Conservation (phyloP, 1,284 basidiomycete species). For the Omphalotus olearius region DNA sequence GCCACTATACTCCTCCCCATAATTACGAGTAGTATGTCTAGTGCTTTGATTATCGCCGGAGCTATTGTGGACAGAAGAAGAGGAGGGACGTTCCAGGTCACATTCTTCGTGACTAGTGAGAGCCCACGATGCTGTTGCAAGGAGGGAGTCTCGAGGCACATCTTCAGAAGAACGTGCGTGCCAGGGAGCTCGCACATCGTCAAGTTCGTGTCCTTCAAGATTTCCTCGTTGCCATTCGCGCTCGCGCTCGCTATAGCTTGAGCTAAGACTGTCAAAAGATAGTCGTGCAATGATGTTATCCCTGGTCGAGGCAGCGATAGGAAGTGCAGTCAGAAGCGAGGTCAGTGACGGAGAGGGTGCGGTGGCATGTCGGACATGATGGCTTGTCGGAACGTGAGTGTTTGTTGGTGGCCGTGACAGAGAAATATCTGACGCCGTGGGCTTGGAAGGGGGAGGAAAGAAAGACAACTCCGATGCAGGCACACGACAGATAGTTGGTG, state of each 20-base stretch:
- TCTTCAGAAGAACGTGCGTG: slow-evolving; percentile 9
- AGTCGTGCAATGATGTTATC: slow-evolving; percentile 49
- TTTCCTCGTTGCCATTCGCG: slow-evolving; percentile 18
- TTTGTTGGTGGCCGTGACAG: slow-evolving; percentile 10
- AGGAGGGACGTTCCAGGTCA: neutral
- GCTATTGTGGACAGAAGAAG: too few species aligned
- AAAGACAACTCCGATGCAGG: slow-evolving; percentile 54
- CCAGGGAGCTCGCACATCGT: slow-evolving; percentile 27
- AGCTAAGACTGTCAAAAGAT: slow-evolving; percentile 43
- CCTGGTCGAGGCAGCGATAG: slow-evolving; percentile 45
- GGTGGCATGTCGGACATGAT: slow-evolving; percentile 20
- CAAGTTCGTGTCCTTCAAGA: slow-evolving; percentile 37
- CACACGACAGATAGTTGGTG: slow-evolving; percentile 41
- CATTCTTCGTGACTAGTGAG: too few species aligned
- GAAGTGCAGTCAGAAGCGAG: slow-evolving; percentile 40
- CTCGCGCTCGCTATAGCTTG: slow-evolving; percentile 37
- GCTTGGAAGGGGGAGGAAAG: slow-evolving; percentile 46
- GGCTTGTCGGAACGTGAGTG: slow-evolving; percentile 17
- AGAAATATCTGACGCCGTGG: slow-evolving; percentile 7
- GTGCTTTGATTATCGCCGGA: neutral
- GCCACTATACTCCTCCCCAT: neutral
- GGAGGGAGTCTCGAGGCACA: neutral
- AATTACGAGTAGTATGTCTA: neutral
- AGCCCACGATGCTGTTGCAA: neutral
- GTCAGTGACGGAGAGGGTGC: slow-evolving; percentile 28